Base-by-base conservation (phyloP, 139 green algal genomes). In the Raphidocelis subcapitata region DNA sequence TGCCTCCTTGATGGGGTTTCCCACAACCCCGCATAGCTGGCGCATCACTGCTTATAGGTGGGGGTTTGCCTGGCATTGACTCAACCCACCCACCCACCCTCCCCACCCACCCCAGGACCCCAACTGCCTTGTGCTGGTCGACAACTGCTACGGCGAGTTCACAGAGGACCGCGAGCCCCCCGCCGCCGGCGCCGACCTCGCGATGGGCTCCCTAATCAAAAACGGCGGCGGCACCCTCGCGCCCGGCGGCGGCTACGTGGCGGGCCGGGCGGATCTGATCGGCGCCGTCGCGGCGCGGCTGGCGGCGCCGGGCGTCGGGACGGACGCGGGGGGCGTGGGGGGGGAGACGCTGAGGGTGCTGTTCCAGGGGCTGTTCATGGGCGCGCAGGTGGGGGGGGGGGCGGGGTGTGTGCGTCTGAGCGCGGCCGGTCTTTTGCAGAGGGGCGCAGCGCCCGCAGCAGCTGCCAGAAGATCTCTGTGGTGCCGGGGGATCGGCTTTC, bases 111-210 rank as follows among this genome's bases (percentile, higher is more conserved):
- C 47, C 2, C 78, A 87, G 76, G 83, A 92, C 73, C 80, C 88
- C 0, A 68, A 72, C 24, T 85, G 84, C 32, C 67, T 97, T 3
- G 82, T 99, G 33, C 79, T 89, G n/a, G 95, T 99, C 35, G 95
- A 99, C 83, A 99, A 99, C 82, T 99, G 95, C 89, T 99, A 98
- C 57, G 94, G 95, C 5, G 95, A 99, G 81, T 98, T 99, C 81
- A 95, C 94, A 2, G 94, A 97, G 57, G 72, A 76, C 33, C 56
- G 36, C 32, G 94, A 98, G 87, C 94, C 94, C 1, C 87, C 82
- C 33, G 82, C 87, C 72, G 90, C 97, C 37, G 94, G 94, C 2
- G 95, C 93, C 29, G 95, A 99, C 76, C 82, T 98, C 51, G 89
- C 84, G 41, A 97, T 96, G 88, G 95, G 95, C 26, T 91, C 75